Conservation (phyloP, 768 basidiomycete species). For the Lentinula raphanica region DNA sequence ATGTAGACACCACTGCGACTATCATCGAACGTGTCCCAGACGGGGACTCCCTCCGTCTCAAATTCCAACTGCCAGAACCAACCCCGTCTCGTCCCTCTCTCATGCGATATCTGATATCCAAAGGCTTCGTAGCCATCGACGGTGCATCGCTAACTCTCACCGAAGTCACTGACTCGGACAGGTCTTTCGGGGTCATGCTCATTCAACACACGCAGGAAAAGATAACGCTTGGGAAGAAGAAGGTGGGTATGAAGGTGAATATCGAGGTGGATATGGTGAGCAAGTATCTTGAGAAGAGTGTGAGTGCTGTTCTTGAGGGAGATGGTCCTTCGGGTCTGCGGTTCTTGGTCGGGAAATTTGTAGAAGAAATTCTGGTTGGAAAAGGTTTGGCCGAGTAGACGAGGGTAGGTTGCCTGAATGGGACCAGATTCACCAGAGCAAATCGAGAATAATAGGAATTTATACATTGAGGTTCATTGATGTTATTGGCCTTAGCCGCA, state of each 20-base stretch:
- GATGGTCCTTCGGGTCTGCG: conserved; percentile 43
- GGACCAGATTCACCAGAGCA: too few species aligned
- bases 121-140: conserved; percentile 93
- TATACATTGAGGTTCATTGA: too few species aligned
- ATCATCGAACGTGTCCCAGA: conserved; percentile 63
- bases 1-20: conserved; percentile 86
- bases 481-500: too few species aligned
- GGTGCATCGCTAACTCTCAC: conserved; percentile 93
- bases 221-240: conserved; percentile 75
- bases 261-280: conserved; percentile 95
- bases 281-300: conserved; percentile 86
- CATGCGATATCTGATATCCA: conserved; percentile 80
- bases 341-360: conserved; percentile 50
- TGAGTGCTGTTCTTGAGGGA: conserved; percentile 59
- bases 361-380: conserved; percentile 47
- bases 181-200: conserved; percentile 87
- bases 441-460: too few species aligned
- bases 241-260: conserved; percentile 78
- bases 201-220: conserved; percentile 91
- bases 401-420: too few species aligned
- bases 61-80: conserved; percentile 68
- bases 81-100: conserved; percentile 57
- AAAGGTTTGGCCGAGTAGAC: conserved; percentile 29
- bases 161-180: conserved; percentile 54
- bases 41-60: conserved; percentile 83